Conservation (phyloP, 2,329 filamentous ascomycete genomes). For the Arachnomyces sp. region DNA sequence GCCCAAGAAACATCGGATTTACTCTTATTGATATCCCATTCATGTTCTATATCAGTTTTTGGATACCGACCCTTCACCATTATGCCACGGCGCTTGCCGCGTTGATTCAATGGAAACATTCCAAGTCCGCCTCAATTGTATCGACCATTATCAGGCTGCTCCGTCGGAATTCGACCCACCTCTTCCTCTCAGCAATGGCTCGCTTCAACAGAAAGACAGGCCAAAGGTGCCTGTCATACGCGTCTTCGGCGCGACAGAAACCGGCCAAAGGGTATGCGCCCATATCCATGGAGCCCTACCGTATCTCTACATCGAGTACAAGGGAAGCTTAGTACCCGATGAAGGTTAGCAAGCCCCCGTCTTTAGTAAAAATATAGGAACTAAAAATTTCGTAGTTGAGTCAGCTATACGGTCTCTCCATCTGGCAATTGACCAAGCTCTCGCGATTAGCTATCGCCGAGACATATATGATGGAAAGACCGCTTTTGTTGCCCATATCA, state of each 20-base stretch:
- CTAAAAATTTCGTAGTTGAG: constrained; percentile 47
- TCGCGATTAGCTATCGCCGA: constrained; percentile 75
- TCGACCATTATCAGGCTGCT: constrained; percentile 83
- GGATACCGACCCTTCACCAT: constrained; percentile 7
- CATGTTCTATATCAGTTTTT: too few species aligned
- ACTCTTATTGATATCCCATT: too few species aligned
- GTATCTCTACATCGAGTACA: constrained; percentile 87
- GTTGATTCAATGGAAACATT: constrained; percentile 58
- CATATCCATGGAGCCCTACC: constrained; percentile 94
- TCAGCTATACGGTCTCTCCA: constrained; percentile 71
- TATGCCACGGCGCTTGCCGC: constrained; percentile 13
- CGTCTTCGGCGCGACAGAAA: constrained; percentile 86
- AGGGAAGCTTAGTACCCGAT: constrained; percentile 56
- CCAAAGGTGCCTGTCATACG: constrained; percentile 78
- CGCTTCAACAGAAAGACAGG: constrained; percentile 51
- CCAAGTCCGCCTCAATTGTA: constrained; percentile 84
- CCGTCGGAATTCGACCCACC: constrained; percentile 75
- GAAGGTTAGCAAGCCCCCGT: constrained; percentile 48
- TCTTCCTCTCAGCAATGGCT: constrained; percentile 57
- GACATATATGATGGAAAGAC: constrained; percentile 62
- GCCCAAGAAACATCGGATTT: too few species aligned
- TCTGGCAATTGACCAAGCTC: constrained; percentile 79
- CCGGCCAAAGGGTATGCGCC: constrained; percentile 89
- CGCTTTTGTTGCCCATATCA: constrained; percentile 80
- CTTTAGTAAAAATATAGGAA: background rate